phyloP scores from a whole-genome alignment of 257 asterid genomes.

The Gentiana dahurica region DNA sequence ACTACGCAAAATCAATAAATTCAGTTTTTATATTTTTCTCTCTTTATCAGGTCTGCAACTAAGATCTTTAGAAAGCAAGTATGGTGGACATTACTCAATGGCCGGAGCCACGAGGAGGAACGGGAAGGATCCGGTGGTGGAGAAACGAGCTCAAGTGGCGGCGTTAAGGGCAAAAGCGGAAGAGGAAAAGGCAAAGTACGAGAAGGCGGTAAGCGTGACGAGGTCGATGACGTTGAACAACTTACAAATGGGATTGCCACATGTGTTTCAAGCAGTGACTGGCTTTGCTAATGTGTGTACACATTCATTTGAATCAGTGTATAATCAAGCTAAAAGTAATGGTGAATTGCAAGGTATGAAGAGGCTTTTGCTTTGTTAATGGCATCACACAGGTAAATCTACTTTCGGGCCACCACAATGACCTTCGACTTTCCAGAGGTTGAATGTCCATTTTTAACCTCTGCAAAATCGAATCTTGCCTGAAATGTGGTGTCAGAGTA shows the following conservation, averaged over 20 bases:
- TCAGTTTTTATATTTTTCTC: no score
- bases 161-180: conserved; percentile 48
- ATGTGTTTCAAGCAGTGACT: conserved; percentile 87
- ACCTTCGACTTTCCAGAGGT: no score
- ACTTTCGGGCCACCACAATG: no score
- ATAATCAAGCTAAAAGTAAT: conserved; percentile 54
- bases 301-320: conserved; percentile 70
- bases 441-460: no score
- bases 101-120: conserved; percentile 28
- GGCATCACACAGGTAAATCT: background rate
- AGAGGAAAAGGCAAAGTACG: conserved; percentile 88
- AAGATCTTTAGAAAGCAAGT: conserved; percentile 56
- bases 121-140: conserved; percentile 47
- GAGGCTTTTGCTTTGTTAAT: conserved; percentile 43
- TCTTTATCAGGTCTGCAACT: conserved; percentile 28
- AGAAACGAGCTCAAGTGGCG: conserved; percentile 65
- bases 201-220: conserved; percentile 58
- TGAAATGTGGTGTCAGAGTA: no score
- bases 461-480: no score
- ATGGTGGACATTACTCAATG: conserved; percentile 33
- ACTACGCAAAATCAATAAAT: no score
- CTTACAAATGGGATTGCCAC: conserved; percentile 87
- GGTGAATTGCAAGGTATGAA: conserved; percentile 46
- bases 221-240: conserved; percentile 82
- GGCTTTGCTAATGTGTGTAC: conserved; percentile 80